Conservation (phyloP, 371 early-diverging fungal genomes). For the Haplosporangium sp. region DNA sequence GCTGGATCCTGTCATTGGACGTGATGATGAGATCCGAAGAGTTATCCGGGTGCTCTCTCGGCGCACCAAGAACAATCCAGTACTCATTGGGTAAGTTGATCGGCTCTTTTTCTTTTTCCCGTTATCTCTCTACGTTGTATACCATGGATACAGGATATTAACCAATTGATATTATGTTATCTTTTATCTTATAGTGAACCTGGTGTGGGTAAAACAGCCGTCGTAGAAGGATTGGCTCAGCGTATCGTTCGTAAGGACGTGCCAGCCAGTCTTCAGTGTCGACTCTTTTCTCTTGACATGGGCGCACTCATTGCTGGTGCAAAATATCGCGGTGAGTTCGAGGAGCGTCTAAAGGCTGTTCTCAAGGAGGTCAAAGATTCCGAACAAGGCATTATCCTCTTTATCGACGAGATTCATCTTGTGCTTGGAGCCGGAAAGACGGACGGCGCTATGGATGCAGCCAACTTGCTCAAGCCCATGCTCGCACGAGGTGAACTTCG, state of each 20-base stretch:
- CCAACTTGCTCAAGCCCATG: slow-evolving; percentile 93
- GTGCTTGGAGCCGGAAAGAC: slow-evolving; percentile 93
- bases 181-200: slow-evolving; percentile 68
- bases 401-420: slow-evolving; percentile 99
- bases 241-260: slow-evolving; percentile 97
- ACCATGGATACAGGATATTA: neutral
- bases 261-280: slow-evolving; percentile 86
- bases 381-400: slow-evolving; percentile 92
- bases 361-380: slow-evolving; percentile 96
- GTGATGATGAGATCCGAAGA: slow-evolving; percentile 86
- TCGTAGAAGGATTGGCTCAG: slow-evolving; percentile 96
- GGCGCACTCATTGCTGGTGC: slow-evolving; percentile 94
- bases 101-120: slow-evolving; percentile 23
- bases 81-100: slow-evolving; percentile 82
- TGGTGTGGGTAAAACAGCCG: slow-evolving; percentile 97
- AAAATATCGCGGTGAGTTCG: slow-evolving; percentile 98
- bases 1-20: slow-evolving; percentile 90
- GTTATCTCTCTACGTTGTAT: too few relatives aligned
- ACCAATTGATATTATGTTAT: slow-evolving; percentile 63
- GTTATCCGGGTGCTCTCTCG: slow-evolving; percentile 84
- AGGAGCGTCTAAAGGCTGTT: slow-evolving; percentile 97
- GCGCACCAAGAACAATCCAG: slow-evolving; percentile 93
- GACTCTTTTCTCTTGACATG: slow-evolving; percentile 96
- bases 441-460: slow-evolving; percentile 94
- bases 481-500: slow-evolving; percentile 87